Base-by-base conservation (phyloP, 1,284 basidiomycete species). In the Ustilago crameri region DNA sequence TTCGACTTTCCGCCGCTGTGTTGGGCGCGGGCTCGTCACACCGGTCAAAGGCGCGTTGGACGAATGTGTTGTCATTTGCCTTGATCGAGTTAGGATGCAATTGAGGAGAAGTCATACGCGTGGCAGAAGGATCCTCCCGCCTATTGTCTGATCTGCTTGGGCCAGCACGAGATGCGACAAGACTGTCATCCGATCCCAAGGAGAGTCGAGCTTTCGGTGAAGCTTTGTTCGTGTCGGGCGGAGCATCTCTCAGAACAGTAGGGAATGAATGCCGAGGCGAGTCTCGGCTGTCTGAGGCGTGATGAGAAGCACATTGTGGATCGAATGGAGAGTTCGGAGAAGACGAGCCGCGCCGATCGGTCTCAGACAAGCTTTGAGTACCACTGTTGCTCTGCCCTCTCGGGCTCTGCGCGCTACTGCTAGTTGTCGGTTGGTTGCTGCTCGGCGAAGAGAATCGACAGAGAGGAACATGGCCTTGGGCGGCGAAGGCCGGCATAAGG, bases 391-490 rank as follows among this genome's bases (percentile, higher is more conserved):
- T 30, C 30, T 30, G 30, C 12, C 30, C 30, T 30, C 7, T 12
- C 7, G 30, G 30, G 30, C 30, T 30, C 7, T 30, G 30, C 30
- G 9, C 35, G 35, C 49, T 42, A 20, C 49, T 51, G 8, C 42
- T 32, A 17, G 48, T 58, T 0, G 56, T 45, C 7, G 43, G 47
- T 17, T 61, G 45, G 5, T 42, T 37, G 42, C 58, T 61, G 17
- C 51, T 41, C 14, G 30, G 30, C 30, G 54, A 53, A 17, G 60
- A 62, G 60, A 56, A 55, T 7, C 52, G 60, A 22, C 47, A 46
- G 42, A 24, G 20, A 15, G 38, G 34, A 5, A 17, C 27, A n/a
- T 37, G 37, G 15, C 35, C 35, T 37, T 37, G 35, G 17, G 35
- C 12, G 7, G 30, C 30, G 30, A 30, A 7, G 38, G 38, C 15